Conservation (phyloP, 768 basidiomycete genomes). For the Lentinula sp. region DNA sequence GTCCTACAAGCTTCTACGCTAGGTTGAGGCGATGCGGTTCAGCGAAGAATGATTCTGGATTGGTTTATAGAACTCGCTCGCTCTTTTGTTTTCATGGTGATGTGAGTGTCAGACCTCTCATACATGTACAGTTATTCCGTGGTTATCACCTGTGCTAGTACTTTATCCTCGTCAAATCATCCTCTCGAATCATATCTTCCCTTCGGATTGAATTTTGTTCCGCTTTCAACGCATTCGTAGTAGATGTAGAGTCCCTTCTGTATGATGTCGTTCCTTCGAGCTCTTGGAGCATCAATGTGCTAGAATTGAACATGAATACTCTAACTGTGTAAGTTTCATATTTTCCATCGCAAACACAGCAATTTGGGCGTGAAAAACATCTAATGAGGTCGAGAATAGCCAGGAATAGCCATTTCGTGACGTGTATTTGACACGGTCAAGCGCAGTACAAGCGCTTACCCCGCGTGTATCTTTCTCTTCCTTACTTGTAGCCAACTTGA, state of each 20-base stretch:
- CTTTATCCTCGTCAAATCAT: neutral
- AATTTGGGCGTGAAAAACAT: no score
- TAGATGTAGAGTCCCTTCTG: no score
- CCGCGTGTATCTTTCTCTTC: constrained; percentile 1
- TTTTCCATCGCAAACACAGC: no score
- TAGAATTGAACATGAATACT: no score
- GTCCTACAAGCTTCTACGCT: constrained; percentile 7
- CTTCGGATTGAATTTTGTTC: no score
- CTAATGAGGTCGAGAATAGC: neutral
- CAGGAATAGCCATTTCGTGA: neutral
- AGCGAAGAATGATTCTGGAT: constrained; percentile 11
- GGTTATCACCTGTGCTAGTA: neutral
- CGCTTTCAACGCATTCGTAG: no score
- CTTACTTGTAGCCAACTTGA: neutral
- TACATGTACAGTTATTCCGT: constrained; percentile 5
- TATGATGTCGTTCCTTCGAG: no score
- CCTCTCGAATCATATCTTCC: neutral
- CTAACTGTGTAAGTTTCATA: no score
- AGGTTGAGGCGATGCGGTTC: constrained; percentile 17
- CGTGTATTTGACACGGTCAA: neutral
- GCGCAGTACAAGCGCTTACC: neutral
- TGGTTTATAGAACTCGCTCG: constrained; percentile 14
- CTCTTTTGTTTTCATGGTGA: constrained; percentile 9
- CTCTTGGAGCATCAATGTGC: no score
- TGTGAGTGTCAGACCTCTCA: constrained; percentile 26